Conservation (phyloP, 164 flowering plant genomes). For the Liriodendron chinense region DNA sequence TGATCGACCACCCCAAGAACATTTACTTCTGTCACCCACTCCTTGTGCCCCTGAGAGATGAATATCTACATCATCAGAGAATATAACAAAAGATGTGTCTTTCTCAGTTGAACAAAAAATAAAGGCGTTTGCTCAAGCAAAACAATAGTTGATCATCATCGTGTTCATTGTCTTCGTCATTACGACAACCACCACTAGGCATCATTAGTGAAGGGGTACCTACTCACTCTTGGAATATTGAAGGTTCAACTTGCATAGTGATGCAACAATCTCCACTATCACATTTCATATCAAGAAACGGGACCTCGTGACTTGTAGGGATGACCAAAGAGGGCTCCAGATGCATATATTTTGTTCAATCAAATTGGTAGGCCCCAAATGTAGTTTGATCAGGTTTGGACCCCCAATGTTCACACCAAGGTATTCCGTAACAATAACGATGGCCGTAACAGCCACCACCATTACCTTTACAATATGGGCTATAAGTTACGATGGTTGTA, state of each 20-base stretch:
- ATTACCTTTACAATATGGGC: too few relatives aligned
- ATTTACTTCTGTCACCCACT: slow-evolving; percentile 98
- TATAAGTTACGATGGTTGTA: too few relatives aligned
- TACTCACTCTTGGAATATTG: background rate
- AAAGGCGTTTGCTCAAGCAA: background rate
- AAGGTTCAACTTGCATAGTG: background rate
- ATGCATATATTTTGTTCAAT: too few relatives aligned
- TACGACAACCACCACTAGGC: background rate
- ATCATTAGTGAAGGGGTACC: background rate
- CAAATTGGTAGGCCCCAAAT: too few relatives aligned
- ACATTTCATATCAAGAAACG: background rate
- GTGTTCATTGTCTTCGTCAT: background rate
- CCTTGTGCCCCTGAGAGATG: slow-evolving; percentile 82
- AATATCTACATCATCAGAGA: background rate
- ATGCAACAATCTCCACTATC: background rate
- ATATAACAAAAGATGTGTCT: background rate
- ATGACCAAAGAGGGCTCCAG: too few relatives aligned
- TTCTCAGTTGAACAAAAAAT: too few relatives aligned
- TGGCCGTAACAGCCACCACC: too few relatives aligned
- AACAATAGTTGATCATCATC: background rate
- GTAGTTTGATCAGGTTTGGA: too few relatives aligned
- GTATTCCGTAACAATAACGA: too few relatives aligned
- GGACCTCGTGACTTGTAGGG: background rate
- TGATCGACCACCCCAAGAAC: slow-evolving; percentile 91
- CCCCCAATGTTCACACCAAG: too few relatives aligned